Conservation (phyloP, 768 basidiomycete species). For the Termitomyces sp. region DNA sequence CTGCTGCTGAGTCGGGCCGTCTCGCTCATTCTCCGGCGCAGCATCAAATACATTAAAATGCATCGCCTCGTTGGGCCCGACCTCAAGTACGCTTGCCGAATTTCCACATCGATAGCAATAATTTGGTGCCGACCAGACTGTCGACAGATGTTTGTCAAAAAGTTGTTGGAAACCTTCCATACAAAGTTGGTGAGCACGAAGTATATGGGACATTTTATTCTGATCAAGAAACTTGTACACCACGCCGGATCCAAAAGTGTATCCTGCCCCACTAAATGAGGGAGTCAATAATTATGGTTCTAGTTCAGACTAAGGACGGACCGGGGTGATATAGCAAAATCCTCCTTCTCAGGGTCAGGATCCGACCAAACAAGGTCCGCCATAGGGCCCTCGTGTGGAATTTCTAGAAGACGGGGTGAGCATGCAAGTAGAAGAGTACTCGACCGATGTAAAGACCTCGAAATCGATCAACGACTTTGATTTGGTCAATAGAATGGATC, state of each 20-base stretch:
- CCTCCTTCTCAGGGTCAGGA: constrained; percentile 98
- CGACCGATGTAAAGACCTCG: constrained; percentile 52
- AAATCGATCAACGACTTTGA: constrained; percentile 98
- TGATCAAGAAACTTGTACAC: constrained; percentile 96
- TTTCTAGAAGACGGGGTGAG: constrained; percentile 54
- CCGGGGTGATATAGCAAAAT: constrained; percentile 98
- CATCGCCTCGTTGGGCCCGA: constrained; percentile 81
- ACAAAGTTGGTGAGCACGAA: constrained; percentile 97
- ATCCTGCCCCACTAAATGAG: constrained; percentile 82
- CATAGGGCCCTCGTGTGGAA: constrained; percentile 99
- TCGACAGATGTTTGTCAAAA: constrained; percentile 92
- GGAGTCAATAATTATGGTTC: constrained; percentile 14
- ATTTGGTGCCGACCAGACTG: constrained; percentile 98
- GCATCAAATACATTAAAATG: constrained; percentile 99
- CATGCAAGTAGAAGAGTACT: constrained; percentile 15
- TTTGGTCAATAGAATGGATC: constrained; percentile 98
- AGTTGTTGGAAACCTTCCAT: constrained; percentile 99
- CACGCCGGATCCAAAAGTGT: constrained; percentile 97
- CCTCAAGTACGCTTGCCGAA: constrained; percentile 92
- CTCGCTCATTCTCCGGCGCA: constrained; percentile 95
- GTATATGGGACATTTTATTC: constrained; percentile 95
- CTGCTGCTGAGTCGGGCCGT: constrained; percentile 79
- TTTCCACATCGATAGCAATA: constrained; percentile 99
- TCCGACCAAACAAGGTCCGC: constrained; percentile 99
- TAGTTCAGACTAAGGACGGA: constrained; percentile 31